Evolutionary conservation across 2,329 filamentous ascomycete species (phyloP), one percentile per base, ranked within the genome.

Genomic region (Neofusicoccum ribis): DNA sequence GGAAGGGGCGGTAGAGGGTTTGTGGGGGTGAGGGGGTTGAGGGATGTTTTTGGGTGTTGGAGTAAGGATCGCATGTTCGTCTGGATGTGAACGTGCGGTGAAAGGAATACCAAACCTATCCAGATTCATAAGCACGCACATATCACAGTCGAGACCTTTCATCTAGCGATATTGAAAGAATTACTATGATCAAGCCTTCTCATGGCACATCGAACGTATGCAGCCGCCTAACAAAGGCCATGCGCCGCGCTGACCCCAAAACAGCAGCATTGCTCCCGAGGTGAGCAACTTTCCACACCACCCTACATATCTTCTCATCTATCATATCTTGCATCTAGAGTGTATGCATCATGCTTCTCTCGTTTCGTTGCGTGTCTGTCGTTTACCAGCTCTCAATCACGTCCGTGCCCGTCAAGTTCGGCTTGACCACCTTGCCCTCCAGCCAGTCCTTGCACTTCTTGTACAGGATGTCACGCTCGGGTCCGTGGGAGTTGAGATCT

Each of bases 371-470:
- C 14, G n/a, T 12, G 2, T 20, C 4, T 37, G 4, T 20, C 41
- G n/a, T 60, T 60, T 47, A 60, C 56, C 56, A 68, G 11, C 27
- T 59, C 7, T 65, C 49, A 47, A 65, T 65, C n/a, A 59, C 64
- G 23, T 69, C 67, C 2, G 62, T 39, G 3, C 64, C 66, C 4
- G 66, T 69, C 20, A 69, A 17, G 31, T 68, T 66, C 5, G 66
- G 66, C 34, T 63, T 65, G 43, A 67, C 67, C 1, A 47, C 41
- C 12, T 62, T 43, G 3, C 66, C 66, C 14, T 68, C 67, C 17
- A 69, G n/a, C 64, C 66, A 68, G 7, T 59, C 44, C 62, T 69
- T 68, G 20, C 65, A 65, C 41, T 62, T 68, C 31, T 52, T 60
- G 47, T 68, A 69, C 15, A 69, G 46, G 14, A 67, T 52, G 17